Conservation (phyloP, 2,329 filamentous ascomycete species). For the Bipolaris gigantea region DNA sequence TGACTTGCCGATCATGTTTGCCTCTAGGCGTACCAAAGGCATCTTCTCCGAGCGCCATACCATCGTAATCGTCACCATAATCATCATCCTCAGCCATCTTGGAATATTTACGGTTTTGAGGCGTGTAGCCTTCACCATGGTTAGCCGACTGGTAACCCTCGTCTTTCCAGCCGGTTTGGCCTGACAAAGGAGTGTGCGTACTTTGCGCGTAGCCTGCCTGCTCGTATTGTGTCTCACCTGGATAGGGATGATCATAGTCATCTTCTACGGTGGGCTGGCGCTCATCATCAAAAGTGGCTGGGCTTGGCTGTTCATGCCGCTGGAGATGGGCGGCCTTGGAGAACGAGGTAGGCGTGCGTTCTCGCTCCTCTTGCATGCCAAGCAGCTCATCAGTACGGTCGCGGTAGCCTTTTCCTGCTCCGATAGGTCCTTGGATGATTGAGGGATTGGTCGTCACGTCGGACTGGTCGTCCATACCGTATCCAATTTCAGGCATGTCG, state of each 20-base stretch:
- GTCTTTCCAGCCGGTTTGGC: slow-evolving; percentile 64
- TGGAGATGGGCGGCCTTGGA: slow-evolving; percentile 48
- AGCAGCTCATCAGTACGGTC: slow-evolving; percentile 45
- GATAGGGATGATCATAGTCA: slow-evolving; percentile 39
- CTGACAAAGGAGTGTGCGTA: slow-evolving; percentile 44
- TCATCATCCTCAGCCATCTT: slow-evolving; percentile 60
- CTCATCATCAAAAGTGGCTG: slow-evolving; percentile 30
- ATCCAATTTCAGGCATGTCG: slow-evolving; percentile 77
- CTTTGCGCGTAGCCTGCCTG: slow-evolving; percentile 35
- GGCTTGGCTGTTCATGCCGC: slow-evolving; percentile 32
- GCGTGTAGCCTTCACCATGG: slow-evolving; percentile 56
- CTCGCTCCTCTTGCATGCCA: slow-evolving; percentile 39
- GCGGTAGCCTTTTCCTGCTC: slow-evolving; percentile 53
- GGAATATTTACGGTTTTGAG: slow-evolving; percentile 50
- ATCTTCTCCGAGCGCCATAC: slow-evolving; percentile 45
- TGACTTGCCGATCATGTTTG: slow-evolving; percentile 67
- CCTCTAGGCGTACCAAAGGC: slow-evolving; percentile 47
- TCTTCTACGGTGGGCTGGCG: slow-evolving; percentile 45
- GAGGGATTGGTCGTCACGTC: slow-evolving; percentile 86
- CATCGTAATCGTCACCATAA: slow-evolving; percentile 55
- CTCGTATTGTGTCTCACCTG: slow-evolving; percentile 41
- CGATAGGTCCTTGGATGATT: slow-evolving; percentile 73
- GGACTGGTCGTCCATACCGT: slow-evolving; percentile 58
- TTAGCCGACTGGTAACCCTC: slow-evolving; percentile 89
- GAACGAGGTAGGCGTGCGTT: slow-evolving; percentile 37